Conservation (phyloP, 176 grass and related monocot genomes). For the Oryza rufipogon region DNA sequence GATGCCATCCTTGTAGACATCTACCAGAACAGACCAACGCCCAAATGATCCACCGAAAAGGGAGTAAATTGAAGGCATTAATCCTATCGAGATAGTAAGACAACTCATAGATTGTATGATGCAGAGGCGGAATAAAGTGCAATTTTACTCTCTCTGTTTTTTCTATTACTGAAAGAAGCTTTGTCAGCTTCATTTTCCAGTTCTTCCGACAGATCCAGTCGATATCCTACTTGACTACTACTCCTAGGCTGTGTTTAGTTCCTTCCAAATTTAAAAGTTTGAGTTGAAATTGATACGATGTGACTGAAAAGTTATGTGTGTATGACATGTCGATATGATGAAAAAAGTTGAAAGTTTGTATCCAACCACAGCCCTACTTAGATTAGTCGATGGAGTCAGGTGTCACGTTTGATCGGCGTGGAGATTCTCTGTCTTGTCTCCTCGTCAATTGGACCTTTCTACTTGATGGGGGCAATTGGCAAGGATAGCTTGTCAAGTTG, state of each 20-base stretch:
- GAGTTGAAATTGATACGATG: too few relatives aligned
- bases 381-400: background rate
- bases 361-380: background rate
- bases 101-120: background rate
- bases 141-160: too few relatives aligned
- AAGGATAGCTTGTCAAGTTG: background rate
- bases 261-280: too few relatives aligned
- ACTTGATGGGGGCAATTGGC: background rate
- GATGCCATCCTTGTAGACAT: background rate
- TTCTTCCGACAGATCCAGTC: too few relatives aligned
- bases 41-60: background rate
- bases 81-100: background rate
- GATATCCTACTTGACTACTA: background rate
- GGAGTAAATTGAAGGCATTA: background rate
- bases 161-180: too few relatives aligned
- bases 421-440: background rate
- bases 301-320: too few relatives aligned
- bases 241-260: too few relatives aligned
- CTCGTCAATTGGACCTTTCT: background rate
- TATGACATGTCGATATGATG: too few relatives aligned
- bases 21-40: background rate
- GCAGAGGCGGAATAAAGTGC: too few relatives aligned
- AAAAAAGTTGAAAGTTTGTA: too few relatives aligned
- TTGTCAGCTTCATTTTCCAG: background rate
- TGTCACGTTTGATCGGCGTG: background rate